phyloP scores from a whole-genome alignment of 1,139 yeast genomes.

The Diutina siamensis region DNA sequence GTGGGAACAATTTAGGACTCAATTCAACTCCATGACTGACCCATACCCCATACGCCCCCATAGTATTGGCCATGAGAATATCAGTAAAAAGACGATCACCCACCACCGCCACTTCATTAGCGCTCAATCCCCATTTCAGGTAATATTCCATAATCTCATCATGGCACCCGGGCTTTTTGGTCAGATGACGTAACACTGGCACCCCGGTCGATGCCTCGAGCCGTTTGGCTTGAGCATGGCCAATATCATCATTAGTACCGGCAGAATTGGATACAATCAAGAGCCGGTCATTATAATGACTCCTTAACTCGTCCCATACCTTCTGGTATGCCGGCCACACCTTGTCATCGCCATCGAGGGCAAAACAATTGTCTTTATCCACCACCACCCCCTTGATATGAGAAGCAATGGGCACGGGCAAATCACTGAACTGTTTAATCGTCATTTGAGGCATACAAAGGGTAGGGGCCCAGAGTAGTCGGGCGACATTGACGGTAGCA shows the following conservation, averaged over 20 bases:
- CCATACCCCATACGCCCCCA: conserved; percentile 88
- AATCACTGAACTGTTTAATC: conserved; percentile 53
- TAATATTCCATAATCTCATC: conserved; percentile 58
- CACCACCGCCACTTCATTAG: conserved; percentile 66
- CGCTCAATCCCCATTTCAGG: conserved; percentile 31
- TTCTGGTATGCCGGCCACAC: conserved; percentile 67
- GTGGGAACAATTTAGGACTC: conserved; percentile 38
- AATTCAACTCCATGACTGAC: conserved; percentile 61
- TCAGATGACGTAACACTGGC: conserved; percentile 62
- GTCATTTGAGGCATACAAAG: conserved; percentile 60
- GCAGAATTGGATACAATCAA: conserved; percentile 89
- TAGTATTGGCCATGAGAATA: conserved; percentile 83
- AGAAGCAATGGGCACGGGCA: conserved; percentile 36
- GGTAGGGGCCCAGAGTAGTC: conserved; percentile 51
- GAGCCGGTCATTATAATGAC: conserved; percentile 44
- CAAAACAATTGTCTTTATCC: conserved; percentile 94
- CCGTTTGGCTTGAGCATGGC: conserved; percentile 47
- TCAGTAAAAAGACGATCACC: conserved; percentile 92
- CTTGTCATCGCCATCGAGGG: conserved; percentile 67
- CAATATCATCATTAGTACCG: conserved; percentile 69
- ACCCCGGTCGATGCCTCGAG: conserved; percentile 66
- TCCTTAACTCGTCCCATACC: conserved; percentile 47
- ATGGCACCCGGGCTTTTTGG: conserved; percentile 86
- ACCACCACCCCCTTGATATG: conserved; percentile 69
- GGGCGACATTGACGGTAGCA: conserved; percentile 59